A percentile compares a stretch with the other conserved stretches of the same genome.
Evolutionary conservation across 2,329 filamentous ascomycete species (phyloP).

Genomic region (Rutstroemia sp.): DNA sequence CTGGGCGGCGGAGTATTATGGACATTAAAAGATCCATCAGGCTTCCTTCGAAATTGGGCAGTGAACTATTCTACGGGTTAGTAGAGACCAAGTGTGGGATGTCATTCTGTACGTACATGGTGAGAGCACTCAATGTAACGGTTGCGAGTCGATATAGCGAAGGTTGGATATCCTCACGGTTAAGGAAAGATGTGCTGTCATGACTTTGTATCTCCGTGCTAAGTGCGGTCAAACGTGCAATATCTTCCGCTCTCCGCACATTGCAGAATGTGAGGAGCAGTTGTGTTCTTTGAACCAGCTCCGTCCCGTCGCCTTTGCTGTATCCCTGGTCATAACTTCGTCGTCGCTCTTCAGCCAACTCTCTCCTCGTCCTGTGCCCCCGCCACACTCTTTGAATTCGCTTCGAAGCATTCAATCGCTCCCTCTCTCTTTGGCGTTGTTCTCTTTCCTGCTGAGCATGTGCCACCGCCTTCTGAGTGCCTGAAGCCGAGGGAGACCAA

Average conservation of each 20-base stretch:
- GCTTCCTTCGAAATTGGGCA: neutral
- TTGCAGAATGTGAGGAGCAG: constrained; percentile 46
- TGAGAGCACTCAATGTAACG: constrained; percentile 21
- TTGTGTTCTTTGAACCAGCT: constrained; percentile 36
- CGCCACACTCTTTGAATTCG: constrained; percentile 77
- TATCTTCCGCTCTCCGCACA: constrained; percentile 37
- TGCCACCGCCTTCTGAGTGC: constrained; percentile 69
- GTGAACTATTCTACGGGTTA: constrained; percentile 1
- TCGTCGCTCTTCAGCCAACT: constrained; percentile 50
- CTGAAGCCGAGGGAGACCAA: constrained; percentile 50
- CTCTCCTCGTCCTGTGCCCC: constrained; percentile 58
- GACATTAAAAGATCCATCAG: constrained; percentile 23
- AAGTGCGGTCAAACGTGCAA: constrained; percentile 40
- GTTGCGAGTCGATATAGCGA: constrained; percentile 19
- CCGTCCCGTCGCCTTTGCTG: neutral
- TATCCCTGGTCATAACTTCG: constrained; percentile 51
- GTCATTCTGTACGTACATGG: constrained; percentile 17
- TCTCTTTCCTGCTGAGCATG: constrained; percentile 82
- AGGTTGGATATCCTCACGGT: constrained; percentile 16
- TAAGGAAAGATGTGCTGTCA: constrained; percentile 31
- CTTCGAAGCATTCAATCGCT: constrained; percentile 64
- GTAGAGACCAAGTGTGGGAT: neutral
- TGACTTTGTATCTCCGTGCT: constrained; percentile 22
- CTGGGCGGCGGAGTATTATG: constrained; percentile 17
- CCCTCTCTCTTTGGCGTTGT: constrained; percentile 72